These are phyloP conservation scores for Bipolaris sorokiniana DNA, from an alignment of 2,329 filamentous ascomycete species.

Conservation along the genomic window DNA sequence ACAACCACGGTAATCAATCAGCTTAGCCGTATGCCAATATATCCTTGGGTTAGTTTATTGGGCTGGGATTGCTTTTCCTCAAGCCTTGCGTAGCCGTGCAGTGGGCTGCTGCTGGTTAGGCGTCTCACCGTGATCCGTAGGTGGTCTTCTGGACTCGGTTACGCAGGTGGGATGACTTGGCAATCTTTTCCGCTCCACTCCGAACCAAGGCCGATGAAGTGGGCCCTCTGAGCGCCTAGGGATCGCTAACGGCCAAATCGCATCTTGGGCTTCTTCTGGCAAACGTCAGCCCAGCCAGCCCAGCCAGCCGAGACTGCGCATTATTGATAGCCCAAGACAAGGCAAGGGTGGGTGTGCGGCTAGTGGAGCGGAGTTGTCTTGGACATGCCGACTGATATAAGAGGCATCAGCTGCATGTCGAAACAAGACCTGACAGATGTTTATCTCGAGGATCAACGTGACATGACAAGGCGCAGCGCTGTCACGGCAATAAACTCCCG, in stretches of 20 bases:
- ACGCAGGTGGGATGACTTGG: slow-evolving; percentile 8
- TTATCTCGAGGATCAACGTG: neutral
- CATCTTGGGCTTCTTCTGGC: neutral
- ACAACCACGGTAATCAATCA: neutral
- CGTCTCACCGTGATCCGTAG: neutral
- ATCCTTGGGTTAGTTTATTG: neutral
- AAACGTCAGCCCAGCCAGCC: slow-evolving; percentile 40
- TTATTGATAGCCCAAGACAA: slow-evolving; percentile 20
- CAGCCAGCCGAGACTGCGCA: slow-evolving; percentile 16
- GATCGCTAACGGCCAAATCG: slow-evolving; percentile 6
- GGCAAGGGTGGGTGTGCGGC: neutral
- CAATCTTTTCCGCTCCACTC: slow-evolving; percentile 22
- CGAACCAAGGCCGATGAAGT: slow-evolving; percentile 21
- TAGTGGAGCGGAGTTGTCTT: neutral
- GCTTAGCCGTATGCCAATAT: too few relatives aligned
- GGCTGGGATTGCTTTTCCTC: neutral
- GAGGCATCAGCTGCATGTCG: neutral
- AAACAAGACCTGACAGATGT: neutral
- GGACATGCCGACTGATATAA: neutral
- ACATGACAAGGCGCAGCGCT: neutral
- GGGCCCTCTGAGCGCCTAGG: slow-evolving; percentile 23
- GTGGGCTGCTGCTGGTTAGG: neutral
- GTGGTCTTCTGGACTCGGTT: slow-evolving; percentile 2
- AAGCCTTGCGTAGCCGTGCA: neutral
- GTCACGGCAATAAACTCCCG: neutral